Evolutionary conservation across 345 rosid genomes (phyloP).

Genomic region (Eucalyptus marginata): DNA sequence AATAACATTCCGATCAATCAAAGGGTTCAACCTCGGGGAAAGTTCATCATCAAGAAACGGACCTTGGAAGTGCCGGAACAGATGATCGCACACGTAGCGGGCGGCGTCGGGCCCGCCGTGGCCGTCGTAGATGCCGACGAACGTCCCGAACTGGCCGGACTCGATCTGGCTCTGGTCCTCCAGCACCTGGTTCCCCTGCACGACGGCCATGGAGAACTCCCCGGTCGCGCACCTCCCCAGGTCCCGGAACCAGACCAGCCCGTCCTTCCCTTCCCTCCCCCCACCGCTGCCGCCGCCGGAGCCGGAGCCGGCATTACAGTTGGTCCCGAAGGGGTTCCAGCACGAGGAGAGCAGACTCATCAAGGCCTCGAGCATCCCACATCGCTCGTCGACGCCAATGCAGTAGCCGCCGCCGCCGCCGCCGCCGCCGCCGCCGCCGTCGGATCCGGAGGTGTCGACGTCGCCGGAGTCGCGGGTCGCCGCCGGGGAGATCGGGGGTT

Average conservation of each 20-base stretch:
- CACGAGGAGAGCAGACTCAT: slow-evolving; percentile 84
- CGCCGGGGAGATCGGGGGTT: not conserved
- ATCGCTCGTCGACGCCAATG: slow-evolving; percentile 32
- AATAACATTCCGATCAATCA: not conserved
- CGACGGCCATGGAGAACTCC: slow-evolving; percentile 85
- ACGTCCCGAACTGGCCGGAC: slow-evolving; percentile 84
- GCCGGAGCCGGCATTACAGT: not conserved
- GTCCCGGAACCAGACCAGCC: slow-evolving; percentile 75
- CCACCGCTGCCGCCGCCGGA: not conserved
- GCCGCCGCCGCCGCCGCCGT: not conserved
- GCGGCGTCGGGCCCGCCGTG: slow-evolving; percentile 92
- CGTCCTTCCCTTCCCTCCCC: slow-evolving; percentile 58
- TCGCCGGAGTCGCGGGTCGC: not conserved
- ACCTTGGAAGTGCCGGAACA: slow-evolving; percentile 76
- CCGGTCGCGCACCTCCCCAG: slow-evolving; percentile 54
- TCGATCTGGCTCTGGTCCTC: slow-evolving; percentile 93
- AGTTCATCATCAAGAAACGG: not conserved
- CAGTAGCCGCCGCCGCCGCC: slow-evolving; percentile 5
- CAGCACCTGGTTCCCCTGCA: slow-evolving; percentile 79
- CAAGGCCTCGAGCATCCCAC: slow-evolving; percentile 85
- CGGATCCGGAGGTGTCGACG: not conserved
- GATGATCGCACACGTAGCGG: slow-evolving; percentile 74
- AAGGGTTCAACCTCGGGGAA: not conserved
- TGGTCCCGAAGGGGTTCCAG: slow-evolving; percentile 61
- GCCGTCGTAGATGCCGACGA: slow-evolving; percentile 87